Evolutionary conservation across 2,329 filamentous ascomycete species (phyloP).

Genomic region (Diaporthe sp.): DNA sequence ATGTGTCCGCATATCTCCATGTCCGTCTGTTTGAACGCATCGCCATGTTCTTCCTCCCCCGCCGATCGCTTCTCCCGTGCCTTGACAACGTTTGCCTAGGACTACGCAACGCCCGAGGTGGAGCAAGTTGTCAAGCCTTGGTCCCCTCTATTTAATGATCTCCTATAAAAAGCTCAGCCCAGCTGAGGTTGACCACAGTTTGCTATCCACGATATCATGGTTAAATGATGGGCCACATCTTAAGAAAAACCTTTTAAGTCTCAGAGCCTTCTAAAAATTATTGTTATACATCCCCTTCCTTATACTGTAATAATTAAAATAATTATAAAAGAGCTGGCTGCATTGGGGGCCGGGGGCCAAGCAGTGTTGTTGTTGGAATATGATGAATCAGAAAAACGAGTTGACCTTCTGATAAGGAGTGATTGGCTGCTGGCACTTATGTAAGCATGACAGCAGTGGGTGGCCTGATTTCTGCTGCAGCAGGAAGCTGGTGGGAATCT

Average conservation of each 20-base stretch:
- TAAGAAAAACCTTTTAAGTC: no score
- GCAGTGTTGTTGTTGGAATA: background rate
- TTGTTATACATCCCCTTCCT: no score
- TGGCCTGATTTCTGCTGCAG: constrained; percentile 32
- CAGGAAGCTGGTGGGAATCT: background rate
- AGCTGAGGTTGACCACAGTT: background rate
- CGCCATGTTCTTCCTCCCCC: background rate
- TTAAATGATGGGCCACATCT: background rate
- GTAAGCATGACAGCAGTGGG: constrained; percentile 18
- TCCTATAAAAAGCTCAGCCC: background rate
- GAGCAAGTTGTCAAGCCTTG: background rate
- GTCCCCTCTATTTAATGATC: background rate
- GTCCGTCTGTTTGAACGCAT: background rate
- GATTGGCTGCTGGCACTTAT: constrained; percentile 21
- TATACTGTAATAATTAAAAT: no score
- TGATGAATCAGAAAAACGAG: constrained; percentile 5
- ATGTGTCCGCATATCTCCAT: background rate
- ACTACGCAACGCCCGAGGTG: background rate
- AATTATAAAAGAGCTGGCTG: background rate
- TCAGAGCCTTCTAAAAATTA: no score
- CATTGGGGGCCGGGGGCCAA: background rate
- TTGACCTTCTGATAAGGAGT: constrained; percentile 34
- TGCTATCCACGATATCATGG: background rate
- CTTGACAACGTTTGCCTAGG: background rate
- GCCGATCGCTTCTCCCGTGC: background rate